phyloP scores from a whole-genome alignment of 2,329 filamentous ascomycete genomes.

The Curvularia sp. region DNA sequence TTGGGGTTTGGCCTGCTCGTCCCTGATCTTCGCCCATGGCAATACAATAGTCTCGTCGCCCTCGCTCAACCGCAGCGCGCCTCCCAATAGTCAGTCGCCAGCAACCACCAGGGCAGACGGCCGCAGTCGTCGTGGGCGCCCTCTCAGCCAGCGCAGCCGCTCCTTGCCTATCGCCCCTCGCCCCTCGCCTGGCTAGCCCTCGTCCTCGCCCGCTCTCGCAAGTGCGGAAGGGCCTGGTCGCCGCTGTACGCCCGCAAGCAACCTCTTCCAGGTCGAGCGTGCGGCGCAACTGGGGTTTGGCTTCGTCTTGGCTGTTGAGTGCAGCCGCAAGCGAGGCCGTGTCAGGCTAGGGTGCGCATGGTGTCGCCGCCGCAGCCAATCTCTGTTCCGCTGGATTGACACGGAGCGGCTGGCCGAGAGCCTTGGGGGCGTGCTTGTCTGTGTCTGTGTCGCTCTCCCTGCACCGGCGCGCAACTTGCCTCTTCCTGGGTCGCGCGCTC shows the following conservation, averaged over 20 bases:
- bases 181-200: background rate
- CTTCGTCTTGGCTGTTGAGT: conserved; percentile 28
- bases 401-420: conserved; percentile 32
- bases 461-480: conserved; percentile 26
- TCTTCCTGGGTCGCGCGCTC: background rate
- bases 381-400: conserved; percentile 11
- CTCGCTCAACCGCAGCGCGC: conserved; percentile 7
- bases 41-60: conserved; percentile 1
- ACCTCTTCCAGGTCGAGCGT: conserved; percentile 18
- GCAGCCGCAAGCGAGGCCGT: conserved; percentile 14
- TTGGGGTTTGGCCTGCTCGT: conserved; percentile 6
- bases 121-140: too few relatives aligned
- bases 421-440: conserved; percentile 23
- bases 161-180: too few relatives aligned
- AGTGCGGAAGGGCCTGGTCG: conserved; percentile 14
- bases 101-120: background rate
- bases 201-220: background rate
- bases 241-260: conserved; percentile 19
- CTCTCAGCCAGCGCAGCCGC: too few relatives aligned
- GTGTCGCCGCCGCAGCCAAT: conserved; percentile 1
- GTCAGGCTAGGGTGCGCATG: background rate
- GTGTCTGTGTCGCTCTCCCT: conserved; percentile 6
- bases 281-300: conserved; percentile 19
- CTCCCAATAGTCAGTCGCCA: background rate
- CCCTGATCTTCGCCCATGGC: conserved; percentile 12